A percentile compares a stretch with the other conserved stretches of the same genome.
Evolutionary conservation across 129 eudicot species (phyloP).

Genomic region (carrot (Daucus carota)): DNA sequence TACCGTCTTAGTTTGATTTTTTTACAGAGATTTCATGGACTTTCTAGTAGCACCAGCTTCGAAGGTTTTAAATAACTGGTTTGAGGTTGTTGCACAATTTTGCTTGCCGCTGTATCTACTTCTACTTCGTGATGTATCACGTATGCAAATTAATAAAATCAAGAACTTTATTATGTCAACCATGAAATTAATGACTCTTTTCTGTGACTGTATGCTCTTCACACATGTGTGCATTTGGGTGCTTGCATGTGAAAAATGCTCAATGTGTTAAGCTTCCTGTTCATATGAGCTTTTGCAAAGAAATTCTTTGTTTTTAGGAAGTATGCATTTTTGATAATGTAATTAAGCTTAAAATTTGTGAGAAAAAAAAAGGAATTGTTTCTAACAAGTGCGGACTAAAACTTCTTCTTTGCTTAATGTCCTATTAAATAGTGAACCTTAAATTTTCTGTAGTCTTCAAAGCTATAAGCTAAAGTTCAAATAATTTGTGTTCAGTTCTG

Average conservation of each 20-base stretch:
- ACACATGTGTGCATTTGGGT: neutral
- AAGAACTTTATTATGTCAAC: neutral
- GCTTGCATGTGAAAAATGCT: neutral
- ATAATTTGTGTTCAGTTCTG: neutral
- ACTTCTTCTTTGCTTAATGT: neutral
- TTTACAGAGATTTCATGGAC: constrained; percentile 88
- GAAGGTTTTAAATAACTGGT: constrained; percentile 90
- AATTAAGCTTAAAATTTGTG: neutral
- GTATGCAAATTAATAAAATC: neutral
- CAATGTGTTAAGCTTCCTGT: neutral
- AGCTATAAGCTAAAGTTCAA: neutral
- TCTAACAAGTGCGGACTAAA: neutral
- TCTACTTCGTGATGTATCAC: neutral
- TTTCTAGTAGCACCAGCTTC: constrained; percentile 92
- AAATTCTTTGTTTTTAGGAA: neutral
- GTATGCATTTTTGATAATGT: neutral
- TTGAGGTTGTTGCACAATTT: constrained; percentile 63
- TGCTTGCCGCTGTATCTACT: constrained; percentile 15
- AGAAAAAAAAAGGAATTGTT: neutral
- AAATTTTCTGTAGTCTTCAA: neutral
- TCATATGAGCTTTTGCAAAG: neutral
- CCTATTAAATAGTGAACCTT: neutral
- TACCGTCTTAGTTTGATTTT: neutral
- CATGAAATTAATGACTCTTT: neutral
- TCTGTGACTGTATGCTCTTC: neutral